phyloP scores from a whole-genome alignment of 1,284 basidiomycete genomes.

The Malassezia furfur region DNA sequence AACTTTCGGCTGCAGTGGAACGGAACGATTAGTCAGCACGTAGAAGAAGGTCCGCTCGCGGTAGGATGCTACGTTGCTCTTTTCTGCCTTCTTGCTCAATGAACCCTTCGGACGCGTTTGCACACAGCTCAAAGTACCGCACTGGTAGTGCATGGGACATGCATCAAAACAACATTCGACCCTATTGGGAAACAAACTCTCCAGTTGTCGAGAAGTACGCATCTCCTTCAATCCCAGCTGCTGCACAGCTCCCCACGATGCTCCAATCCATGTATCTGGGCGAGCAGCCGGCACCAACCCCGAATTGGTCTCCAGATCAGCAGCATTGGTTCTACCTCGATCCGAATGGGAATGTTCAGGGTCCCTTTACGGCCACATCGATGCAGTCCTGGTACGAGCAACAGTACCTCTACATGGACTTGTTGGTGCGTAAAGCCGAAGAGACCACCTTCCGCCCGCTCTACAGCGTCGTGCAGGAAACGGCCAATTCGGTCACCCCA shows the following conservation, averaged over 20 bases:
- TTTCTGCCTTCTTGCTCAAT: neutral
- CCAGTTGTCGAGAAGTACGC: neutral
- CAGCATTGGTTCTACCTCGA: conserved; percentile 87
- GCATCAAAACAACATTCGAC: neutral
- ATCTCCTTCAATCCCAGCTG: neutral
- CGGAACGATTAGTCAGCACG: neutral
- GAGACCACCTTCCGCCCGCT: conserved; percentile 49
- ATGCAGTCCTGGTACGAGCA: conserved; percentile 97
- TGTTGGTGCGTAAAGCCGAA: conserved; percentile 67
- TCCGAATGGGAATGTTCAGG: conserved; percentile 78
- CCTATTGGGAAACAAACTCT: neutral
- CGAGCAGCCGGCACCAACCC: neutral
- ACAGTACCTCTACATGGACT: conserved; percentile 76
- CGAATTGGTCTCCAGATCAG: conserved; percentile 52
- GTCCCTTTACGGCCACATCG: conserved; percentile 77
- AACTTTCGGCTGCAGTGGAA: neutral
- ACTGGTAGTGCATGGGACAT: neutral
- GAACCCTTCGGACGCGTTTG: neutral
- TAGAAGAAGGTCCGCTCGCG: neutral
- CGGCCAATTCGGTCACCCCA: conserved; percentile 43
- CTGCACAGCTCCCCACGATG: neutral
- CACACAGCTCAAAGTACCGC: neutral
- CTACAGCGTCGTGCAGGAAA: conserved; percentile 41
- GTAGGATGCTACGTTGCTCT: neutral
- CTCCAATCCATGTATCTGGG: neutral